Conservation (phyloP, 192 early-diverging fungal species). For the Pilaira anomala region DNA sequence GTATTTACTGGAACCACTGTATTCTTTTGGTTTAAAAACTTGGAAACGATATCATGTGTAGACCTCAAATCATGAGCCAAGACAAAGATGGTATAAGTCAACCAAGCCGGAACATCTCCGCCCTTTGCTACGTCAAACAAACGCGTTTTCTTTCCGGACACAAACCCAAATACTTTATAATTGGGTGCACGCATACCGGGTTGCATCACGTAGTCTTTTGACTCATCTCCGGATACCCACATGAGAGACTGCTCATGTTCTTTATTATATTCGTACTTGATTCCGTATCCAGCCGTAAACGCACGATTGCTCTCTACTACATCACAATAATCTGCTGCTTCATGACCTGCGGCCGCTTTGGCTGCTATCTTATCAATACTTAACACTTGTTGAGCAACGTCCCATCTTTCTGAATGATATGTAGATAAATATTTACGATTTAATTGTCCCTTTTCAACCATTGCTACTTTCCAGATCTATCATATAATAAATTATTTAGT, state of each 20-base stretch:
- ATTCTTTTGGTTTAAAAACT: neutral
- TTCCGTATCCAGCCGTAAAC: conserved; percentile 31
- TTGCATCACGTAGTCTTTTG: neutral
- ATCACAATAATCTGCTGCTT: conserved; percentile 8
- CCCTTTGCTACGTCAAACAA: conserved; percentile 16
- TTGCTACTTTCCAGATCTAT: conserved; percentile 28
- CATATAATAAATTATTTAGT: neutral
- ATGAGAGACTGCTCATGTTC: neutral
- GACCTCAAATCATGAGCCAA: conserved; percentile 18
- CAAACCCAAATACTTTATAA: conserved; percentile 20
- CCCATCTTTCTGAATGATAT: conserved; percentile 15
- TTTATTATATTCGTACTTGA: conserved; percentile 8
- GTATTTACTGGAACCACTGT: neutral
- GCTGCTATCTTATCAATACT: conserved; percentile 27
- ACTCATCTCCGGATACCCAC: neutral
- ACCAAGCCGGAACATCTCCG: neutral
- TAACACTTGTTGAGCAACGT: conserved; percentile 25
- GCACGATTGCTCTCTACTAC: conserved; percentile 14
- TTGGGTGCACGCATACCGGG: conserved; percentile 27
- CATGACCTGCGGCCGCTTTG: conserved; percentile 13
- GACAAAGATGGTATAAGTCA: conserved; percentile 16
- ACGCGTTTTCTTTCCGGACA: conserved; percentile 17
- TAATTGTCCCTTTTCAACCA: conserved; percentile 23
- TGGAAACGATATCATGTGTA: neutral
- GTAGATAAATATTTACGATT: conserved; percentile 9